Conservation (phyloP, 345 rosid genomes). For the Aurinia saxatilis region DNA sequence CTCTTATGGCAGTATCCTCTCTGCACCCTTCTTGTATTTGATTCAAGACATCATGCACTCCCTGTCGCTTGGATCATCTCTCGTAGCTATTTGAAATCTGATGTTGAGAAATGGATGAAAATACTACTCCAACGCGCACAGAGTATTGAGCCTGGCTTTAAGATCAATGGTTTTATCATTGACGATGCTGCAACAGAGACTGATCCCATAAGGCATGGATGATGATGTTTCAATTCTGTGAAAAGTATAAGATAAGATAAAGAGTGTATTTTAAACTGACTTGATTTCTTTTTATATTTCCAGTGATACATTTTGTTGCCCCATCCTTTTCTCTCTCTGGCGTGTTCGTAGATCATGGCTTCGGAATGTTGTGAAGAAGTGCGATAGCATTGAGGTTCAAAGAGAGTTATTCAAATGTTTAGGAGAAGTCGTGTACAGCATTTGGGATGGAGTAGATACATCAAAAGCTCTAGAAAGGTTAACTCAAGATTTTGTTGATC, state of each 20-base stretch:
- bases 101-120: conserved; percentile 85
- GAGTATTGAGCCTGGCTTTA: conserved; percentile 64
- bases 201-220: conserved; percentile 71
- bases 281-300: background rate
- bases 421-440: conserved; percentile 60
- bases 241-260: background rate
- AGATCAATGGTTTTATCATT: conserved; percentile 65
- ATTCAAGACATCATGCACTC: conserved; percentile 93
- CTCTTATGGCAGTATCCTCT: conserved; percentile 64
- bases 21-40: conserved; percentile 82
- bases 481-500: conserved; percentile 71
- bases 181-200: conserved; percentile 86
- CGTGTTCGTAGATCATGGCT: conserved; percentile 94
- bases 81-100: conserved; percentile 74
- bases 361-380: conserved; percentile 70
- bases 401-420: conserved; percentile 70
- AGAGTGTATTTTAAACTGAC: background rate
- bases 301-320: conserved; percentile 83
- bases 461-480: conserved; percentile 53
- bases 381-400: conserved; percentile 59
- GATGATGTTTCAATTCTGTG: conserved; percentile 6
- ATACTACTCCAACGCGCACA: conserved; percentile 57
- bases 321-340: conserved; percentile 80
- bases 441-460: conserved; percentile 56
- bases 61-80: conserved; percentile 90